phyloP scores from a whole-genome alignment of 768 basidiomycete genomes.

The Suillus sp. region DNA sequence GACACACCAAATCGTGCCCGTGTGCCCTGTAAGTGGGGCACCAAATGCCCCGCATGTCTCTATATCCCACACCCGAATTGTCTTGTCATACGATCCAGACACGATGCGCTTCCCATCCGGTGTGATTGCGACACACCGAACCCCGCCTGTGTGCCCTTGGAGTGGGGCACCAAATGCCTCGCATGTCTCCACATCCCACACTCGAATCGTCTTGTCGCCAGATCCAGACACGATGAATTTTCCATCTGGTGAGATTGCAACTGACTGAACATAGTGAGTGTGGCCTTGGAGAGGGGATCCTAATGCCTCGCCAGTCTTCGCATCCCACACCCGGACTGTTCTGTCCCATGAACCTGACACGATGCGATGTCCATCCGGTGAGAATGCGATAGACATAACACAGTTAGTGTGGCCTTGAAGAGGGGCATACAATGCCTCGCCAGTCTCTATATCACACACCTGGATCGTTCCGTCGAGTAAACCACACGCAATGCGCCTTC shows the following conservation, averaged over 20 bases:
- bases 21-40: not conserved
- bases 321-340: not conserved
- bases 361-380: conserved; percentile 27
- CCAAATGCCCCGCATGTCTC: not conserved
- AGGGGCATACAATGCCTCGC: too few relatives aligned
- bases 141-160: not conserved
- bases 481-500: conserved; percentile 14
- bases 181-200: conserved; percentile 17
- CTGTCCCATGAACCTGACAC: conserved; percentile 19
- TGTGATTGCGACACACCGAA: not conserved
- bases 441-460: not conserved
- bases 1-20: not conserved
- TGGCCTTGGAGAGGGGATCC: conserved; percentile 12
- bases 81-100: conserved; percentile 7
- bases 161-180: not conserved
- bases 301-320: too few relatives aligned
- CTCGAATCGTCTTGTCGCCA: not conserved
- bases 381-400: conserved; percentile 20
- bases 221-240: too few relatives aligned
- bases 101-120: conserved; percentile 3
- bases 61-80: too few relatives aligned
- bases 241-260: conserved; percentile 7
- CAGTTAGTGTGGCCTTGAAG: too few relatives aligned
- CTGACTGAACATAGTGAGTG: not conserved
- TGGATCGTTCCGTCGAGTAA: conserved; percentile 9